Evolutionary conservation across 805 yeast genomes (phyloP).

Genomic region (Yamadazyma kitorensis): DNA sequence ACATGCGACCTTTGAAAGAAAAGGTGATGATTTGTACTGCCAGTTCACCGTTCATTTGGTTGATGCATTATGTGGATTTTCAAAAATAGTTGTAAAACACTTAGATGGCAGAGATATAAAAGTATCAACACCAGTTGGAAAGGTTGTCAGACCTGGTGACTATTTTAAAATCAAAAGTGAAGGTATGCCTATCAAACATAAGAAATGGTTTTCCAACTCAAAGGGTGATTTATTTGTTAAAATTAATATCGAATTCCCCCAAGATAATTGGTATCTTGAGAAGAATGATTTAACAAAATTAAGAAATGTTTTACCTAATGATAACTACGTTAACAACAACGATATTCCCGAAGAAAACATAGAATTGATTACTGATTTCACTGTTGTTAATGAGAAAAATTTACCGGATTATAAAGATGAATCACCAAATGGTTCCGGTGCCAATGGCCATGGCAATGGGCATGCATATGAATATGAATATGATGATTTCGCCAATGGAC

Average conservation of each 20-base stretch:
- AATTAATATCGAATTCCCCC: conserved; percentile 77
- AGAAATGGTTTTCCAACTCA: conserved; percentile 29
- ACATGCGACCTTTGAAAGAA: conserved; percentile 51
- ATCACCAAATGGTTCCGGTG: not conserved
- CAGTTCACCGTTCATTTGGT: conserved; percentile 59
- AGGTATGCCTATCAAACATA: conserved; percentile 74
- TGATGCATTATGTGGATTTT: conserved; percentile 85
- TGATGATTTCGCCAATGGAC: no score
- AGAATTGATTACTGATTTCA: conserved; percentile 35
- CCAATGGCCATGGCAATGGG: conserved; percentile 11
- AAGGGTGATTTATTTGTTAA: conserved; percentile 71
- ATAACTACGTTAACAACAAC: conserved; percentile 19
- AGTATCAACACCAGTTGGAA: conserved; percentile 68
- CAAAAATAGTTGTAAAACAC: conserved; percentile 61
- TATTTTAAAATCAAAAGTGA: conserved; percentile 61
- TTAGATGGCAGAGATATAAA: conserved; percentile 76
- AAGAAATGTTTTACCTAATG: conserved; percentile 52
- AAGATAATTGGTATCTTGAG: conserved; percentile 81
- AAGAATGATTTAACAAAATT: conserved; percentile 58
- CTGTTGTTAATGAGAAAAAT: conserved; percentile 20
- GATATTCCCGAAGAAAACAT: conserved; percentile 31
- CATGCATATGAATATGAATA: conserved; percentile 15
- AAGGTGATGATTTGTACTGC: conserved; percentile 63
- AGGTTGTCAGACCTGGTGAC: conserved; percentile 78
- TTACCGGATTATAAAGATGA: conserved; percentile 32